These are phyloP conservation scores for Pisolithus albus DNA, from an alignment of 768 basidiomycete species.

Conservation along the genomic window DNA sequence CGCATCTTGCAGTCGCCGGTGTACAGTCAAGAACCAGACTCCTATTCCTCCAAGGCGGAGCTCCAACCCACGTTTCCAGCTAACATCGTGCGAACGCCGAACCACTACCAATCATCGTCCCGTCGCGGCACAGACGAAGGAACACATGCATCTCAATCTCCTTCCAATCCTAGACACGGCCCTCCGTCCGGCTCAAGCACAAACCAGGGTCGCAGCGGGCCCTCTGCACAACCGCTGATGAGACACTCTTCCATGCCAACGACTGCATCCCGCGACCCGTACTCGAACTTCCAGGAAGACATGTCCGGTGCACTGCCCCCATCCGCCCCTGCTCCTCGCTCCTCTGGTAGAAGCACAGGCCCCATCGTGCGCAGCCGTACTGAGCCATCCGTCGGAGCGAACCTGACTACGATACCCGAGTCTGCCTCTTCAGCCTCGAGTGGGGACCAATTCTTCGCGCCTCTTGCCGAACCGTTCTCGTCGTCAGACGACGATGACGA, in stretches of 20 bases:
- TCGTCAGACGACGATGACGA: slow-evolving; percentile 3
- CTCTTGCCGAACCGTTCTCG: slow-evolving; percentile 13
- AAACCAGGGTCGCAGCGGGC: slow-evolving; percentile 10
- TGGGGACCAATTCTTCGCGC: slow-evolving; percentile 21
- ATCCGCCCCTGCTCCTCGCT: slow-evolving; percentile 13
- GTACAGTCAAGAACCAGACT: slow-evolving; percentile 30
- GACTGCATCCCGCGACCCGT: slow-evolving; percentile 15
- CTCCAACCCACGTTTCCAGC: slow-evolving; percentile 64
- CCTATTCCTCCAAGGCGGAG: slow-evolving; percentile 44
- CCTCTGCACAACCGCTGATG: slow-evolving; percentile 12
- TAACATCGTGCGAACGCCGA: slow-evolving; percentile 64
- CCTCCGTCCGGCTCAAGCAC: not conserved
- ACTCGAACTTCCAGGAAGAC: slow-evolving; percentile 23
- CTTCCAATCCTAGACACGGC: slow-evolving; percentile 8
- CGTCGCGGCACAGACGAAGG: slow-evolving; percentile 24
- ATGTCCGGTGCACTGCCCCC: slow-evolving; percentile 15
- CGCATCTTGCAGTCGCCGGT: slow-evolving; percentile 9
- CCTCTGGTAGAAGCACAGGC: not conserved
- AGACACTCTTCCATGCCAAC: slow-evolving; percentile 24
- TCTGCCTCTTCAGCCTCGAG: slow-evolving; percentile 16
- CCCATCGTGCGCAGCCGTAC: slow-evolving; percentile 24
- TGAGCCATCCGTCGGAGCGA: slow-evolving; percentile 17
- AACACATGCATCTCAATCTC: slow-evolving; percentile 18
- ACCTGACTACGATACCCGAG: slow-evolving; percentile 24
- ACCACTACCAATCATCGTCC: slow-evolving; percentile 38